phyloP scores from a whole-genome alignment of 1,139 yeast genomes.

The Keqinozyma sinolaborantium region DNA sequence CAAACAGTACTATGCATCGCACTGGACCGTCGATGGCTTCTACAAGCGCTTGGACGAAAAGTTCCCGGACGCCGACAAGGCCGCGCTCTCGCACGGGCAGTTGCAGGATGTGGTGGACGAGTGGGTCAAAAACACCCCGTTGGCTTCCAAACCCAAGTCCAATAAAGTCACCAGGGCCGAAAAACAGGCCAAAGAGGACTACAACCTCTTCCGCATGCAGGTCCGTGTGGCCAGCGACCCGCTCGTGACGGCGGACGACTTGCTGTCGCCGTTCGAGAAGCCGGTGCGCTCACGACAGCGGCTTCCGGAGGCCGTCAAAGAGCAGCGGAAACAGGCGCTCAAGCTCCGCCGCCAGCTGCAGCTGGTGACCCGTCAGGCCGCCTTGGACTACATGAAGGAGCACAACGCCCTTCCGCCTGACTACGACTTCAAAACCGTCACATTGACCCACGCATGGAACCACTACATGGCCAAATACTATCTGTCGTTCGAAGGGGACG shows the following conservation, averaged over 20 bases:
- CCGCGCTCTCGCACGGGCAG: conserved; percentile 4
- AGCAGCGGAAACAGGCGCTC: conserved; percentile 2
- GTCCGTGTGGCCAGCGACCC: conserved; percentile 9
- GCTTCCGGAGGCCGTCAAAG: neutral
- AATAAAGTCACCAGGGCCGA: conserved; percentile 17
- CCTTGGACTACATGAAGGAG: conserved; percentile 7
- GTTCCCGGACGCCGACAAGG: conserved; percentile 8
- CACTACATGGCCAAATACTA: conserved; percentile 21
- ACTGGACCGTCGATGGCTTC: conserved; percentile 23
- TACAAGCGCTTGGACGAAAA: conserved; percentile 7
- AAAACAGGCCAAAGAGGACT: conserved; percentile 13
- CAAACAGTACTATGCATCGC: conserved; percentile 19
- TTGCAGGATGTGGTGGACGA: conserved; percentile 20
- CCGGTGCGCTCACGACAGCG: no score
- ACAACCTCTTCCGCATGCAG: conserved; percentile 21
- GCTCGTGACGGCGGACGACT: conserved; percentile 2
- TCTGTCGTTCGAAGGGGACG: conserved; percentile 7
- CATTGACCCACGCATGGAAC: conserved; percentile 34
- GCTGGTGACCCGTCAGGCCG: conserved; percentile 1
- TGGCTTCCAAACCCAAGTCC: conserved; percentile 15
- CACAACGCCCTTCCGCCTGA: conserved; percentile 8
- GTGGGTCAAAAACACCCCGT: conserved; percentile 18
- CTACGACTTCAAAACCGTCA: conserved; percentile 12
- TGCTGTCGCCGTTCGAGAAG: neutral
- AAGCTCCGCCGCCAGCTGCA: neutral